Percentiles rank a stretch among this genome's conserved stretches.
Conservation (phyloP, 176 grass and related monocot species). For the Secale cereale region DNA sequence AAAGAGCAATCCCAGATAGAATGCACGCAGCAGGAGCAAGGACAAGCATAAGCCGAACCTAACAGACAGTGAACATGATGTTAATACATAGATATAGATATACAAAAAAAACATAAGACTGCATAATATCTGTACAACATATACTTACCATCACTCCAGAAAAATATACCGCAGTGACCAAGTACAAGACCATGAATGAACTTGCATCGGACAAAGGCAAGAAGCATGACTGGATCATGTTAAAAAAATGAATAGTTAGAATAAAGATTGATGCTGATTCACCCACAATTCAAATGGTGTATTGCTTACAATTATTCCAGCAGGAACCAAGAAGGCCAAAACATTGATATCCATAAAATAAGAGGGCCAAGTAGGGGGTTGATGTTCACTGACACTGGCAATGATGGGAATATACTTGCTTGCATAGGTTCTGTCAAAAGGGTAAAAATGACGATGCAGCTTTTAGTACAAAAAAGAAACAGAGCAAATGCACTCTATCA, state of each 20-base stretch:
- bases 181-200: conserved; percentile 90
- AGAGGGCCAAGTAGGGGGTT: conserved; percentile 98
- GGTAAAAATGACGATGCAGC: background rate
- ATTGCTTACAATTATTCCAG: conserved; percentile 91
- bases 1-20: conserved; percentile 94
- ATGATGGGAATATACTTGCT: conserved; percentile 99
- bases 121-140: background rate
- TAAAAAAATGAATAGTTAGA: conserved; percentile 16
- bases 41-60: conserved; percentile 99
- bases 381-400: conserved; percentile 99
- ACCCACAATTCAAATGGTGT: conserved; percentile 16
- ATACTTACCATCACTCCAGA: conserved; percentile 98
- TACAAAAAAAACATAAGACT: background rate
- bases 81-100: conserved; percentile 5
- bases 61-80: conserved; percentile 18
- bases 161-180: conserved; percentile 96
- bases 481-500: conserved; percentile 7
- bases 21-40: conserved; percentile 98
- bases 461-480: conserved; percentile 14
- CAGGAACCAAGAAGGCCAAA: conserved; percentile 94
- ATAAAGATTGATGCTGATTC: background rate
- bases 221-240: conserved; percentile 77
- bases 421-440: conserved; percentile 85
- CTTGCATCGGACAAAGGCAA: conserved; percentile 99
- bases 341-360: conserved; percentile 99